Evolutionary conservation across 2,329 filamentous ascomycete species (phyloP).

Genomic region (Diplodia seriata): DNA sequence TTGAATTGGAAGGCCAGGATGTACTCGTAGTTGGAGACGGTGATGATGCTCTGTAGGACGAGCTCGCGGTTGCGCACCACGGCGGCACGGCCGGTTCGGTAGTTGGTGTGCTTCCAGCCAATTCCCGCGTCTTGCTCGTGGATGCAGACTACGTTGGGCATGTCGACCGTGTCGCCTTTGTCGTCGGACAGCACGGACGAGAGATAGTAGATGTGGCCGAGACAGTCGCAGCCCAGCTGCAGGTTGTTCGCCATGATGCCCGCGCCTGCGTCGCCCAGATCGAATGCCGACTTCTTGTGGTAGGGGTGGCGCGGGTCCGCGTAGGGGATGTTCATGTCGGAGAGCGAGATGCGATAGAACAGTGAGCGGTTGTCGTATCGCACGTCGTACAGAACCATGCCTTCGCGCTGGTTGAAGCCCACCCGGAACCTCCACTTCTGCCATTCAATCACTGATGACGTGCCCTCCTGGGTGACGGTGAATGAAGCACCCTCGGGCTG

Average conservation of each 20-base stretch:
- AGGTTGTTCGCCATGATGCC: slow-evolving; percentile 74
- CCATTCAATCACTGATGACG: slow-evolving; percentile 66
- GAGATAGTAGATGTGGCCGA: slow-evolving; percentile 74
- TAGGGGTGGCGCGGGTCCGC: slow-evolving; percentile 71
- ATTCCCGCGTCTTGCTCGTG: slow-evolving; percentile 75
- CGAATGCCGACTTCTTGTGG: slow-evolving; percentile 74
- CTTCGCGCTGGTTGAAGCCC: slow-evolving; percentile 72
- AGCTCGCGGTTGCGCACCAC: slow-evolving; percentile 69
- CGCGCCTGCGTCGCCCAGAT: slow-evolving; percentile 70
- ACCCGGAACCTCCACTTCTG: slow-evolving; percentile 76
- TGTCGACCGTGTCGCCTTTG: slow-evolving; percentile 63
- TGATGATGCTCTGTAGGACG: slow-evolving; percentile 73
- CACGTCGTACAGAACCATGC: slow-evolving; percentile 72
- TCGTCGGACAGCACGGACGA: slow-evolving; percentile 64
- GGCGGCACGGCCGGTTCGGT: slow-evolving; percentile 68
- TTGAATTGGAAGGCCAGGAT: slow-evolving; percentile 76
- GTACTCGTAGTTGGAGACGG: slow-evolving; percentile 76
- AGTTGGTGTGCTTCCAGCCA: slow-evolving; percentile 76
- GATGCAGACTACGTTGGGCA: slow-evolving; percentile 73
- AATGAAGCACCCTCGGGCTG: slow-evolving; percentile 72
- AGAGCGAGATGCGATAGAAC: slow-evolving; percentile 71
- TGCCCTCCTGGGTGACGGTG: slow-evolving; percentile 58
- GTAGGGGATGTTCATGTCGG: slow-evolving; percentile 71
- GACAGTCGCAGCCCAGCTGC: slow-evolving; percentile 72
- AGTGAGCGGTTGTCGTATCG: slow-evolving; percentile 68